Conservation (phyloP, 2,329 filamentous ascomycete genomes). For the Cryphonectria japonica region DNA sequence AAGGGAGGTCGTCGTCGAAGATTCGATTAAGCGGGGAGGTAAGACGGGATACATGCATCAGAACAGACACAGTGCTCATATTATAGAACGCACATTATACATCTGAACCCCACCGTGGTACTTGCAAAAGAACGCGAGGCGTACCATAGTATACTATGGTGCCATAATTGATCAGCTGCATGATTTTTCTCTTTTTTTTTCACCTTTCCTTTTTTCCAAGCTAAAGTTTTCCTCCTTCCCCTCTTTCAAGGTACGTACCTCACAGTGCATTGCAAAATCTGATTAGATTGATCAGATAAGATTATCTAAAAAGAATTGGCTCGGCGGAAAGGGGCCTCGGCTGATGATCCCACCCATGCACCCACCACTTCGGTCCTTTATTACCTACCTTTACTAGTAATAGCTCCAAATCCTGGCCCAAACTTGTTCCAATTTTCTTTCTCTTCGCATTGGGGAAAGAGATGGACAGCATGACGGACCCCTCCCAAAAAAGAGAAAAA, state of each 20-base stretch:
- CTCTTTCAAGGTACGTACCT: background rate
- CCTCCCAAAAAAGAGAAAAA: background rate
- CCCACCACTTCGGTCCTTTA: background rate
- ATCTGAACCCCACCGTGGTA: too few relatives aligned
- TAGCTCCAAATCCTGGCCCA: background rate
- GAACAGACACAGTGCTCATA: background rate
- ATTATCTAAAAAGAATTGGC: conserved; percentile 2
- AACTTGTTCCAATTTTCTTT: background rate
- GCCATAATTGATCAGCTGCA: background rate
- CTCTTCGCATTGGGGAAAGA: background rate
- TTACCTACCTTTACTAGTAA: background rate
- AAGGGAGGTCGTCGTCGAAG: background rate
- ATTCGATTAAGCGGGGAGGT: conserved; percentile 7
- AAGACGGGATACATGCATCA: background rate
- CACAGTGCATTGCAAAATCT: conserved; percentile 6
- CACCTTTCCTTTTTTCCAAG: too few relatives aligned
- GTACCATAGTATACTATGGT: background rate
- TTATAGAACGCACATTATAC: background rate
- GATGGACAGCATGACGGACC: too few relatives aligned
- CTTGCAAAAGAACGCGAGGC: background rate
- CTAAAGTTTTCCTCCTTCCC: background rate
- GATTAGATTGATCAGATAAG: conserved; percentile 29
- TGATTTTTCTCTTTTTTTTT: background rate
- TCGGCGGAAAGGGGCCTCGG: background rate
- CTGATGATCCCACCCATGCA: background rate